A percentile compares a stretch with the other conserved stretches of the same genome.
Evolutionary conservation across 179 eudicot genomes (phyloP).

Genomic region (Gypsophila paniculata): DNA sequence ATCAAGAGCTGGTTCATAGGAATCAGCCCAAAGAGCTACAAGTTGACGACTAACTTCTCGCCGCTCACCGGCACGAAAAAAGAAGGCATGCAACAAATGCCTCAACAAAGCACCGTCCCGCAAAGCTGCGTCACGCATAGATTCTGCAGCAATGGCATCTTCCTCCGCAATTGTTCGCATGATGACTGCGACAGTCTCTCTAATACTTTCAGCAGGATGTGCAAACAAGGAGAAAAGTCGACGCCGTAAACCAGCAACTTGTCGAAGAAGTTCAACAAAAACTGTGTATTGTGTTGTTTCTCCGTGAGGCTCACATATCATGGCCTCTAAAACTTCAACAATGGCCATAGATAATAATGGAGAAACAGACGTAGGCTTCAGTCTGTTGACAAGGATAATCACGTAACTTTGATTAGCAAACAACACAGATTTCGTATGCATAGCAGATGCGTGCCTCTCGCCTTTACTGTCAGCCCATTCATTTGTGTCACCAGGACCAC

Average conservation of each 20-base stretch:
- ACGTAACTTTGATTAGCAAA: slow-evolving; percentile 69
- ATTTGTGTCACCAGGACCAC: slow-evolving; percentile 83
- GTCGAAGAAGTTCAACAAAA: slow-evolving; percentile 89
- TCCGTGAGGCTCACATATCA: slow-evolving; percentile 98
- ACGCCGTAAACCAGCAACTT: slow-evolving; percentile 87
- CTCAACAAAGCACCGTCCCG: slow-evolving; percentile 96
- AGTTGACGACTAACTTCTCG: slow-evolving; percentile 96
- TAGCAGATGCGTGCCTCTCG: slow-evolving; percentile 81
- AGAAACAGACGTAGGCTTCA: slow-evolving; percentile 88
- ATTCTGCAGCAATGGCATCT: slow-evolving; percentile 99
- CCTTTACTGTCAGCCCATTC: slow-evolving; percentile 77
- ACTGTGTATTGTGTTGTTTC: slow-evolving; percentile 96
- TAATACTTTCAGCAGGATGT: slow-evolving; percentile 94
- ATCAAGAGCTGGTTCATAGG: slow-evolving; percentile 97
- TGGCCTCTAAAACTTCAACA: slow-evolving; percentile 95
- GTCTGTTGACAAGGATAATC: slow-evolving; percentile 77
- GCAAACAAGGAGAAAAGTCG: slow-evolving; percentile 95
- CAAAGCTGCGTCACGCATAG: slow-evolving; percentile 98
- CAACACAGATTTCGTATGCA: slow-evolving; percentile 93
- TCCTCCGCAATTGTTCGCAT: slow-evolving; percentile 99
- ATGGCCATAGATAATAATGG: slow-evolving; percentile 90
- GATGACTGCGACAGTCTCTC: slow-evolving; percentile 94
- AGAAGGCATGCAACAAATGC: slow-evolving; percentile 88
- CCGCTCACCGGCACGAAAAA: slow-evolving; percentile 82
- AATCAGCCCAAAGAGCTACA: slow-evolving; percentile 99